Conservation (phyloP, 2,329 filamentous ascomycete species). For the Paracamarosporium sp. region DNA sequence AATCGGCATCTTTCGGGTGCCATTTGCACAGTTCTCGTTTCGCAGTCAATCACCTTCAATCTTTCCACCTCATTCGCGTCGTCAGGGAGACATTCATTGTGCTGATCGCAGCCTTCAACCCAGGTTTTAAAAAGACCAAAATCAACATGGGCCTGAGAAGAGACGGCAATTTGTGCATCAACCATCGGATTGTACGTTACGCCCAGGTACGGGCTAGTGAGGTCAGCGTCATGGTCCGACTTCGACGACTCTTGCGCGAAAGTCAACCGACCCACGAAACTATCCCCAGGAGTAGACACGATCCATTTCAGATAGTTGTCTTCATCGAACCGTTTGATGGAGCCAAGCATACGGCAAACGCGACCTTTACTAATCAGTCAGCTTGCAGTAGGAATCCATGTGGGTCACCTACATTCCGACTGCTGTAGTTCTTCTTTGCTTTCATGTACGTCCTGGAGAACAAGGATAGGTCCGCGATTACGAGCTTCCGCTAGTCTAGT, state of each 20-base stretch:
- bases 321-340: background rate
- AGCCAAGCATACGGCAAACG: background rate
- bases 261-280: background rate
- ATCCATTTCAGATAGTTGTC: background rate
- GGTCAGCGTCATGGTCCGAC: background rate
- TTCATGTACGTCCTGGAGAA: background rate
- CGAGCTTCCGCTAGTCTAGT: background rate
- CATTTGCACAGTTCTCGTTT: background rate
- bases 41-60: slow-evolving; percentile 1
- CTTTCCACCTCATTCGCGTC: background rate
- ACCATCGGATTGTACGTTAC: background rate
- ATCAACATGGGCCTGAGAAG: background rate
- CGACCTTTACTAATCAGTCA: background rate
- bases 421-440: background rate
- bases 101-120: background rate
- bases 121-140: background rate
- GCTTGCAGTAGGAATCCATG: background rate
- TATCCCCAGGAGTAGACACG: background rate
- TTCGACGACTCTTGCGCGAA: background rate
- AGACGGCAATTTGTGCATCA: background rate
- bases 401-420: background rate
- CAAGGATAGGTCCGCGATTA: background rate
- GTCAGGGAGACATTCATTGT: background rate
- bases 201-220: background rate
- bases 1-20: background rate